Evolutionary conservation across 2,329 filamentous ascomycete species (phyloP).

Genomic region (Botryotinia globosa): DNA sequence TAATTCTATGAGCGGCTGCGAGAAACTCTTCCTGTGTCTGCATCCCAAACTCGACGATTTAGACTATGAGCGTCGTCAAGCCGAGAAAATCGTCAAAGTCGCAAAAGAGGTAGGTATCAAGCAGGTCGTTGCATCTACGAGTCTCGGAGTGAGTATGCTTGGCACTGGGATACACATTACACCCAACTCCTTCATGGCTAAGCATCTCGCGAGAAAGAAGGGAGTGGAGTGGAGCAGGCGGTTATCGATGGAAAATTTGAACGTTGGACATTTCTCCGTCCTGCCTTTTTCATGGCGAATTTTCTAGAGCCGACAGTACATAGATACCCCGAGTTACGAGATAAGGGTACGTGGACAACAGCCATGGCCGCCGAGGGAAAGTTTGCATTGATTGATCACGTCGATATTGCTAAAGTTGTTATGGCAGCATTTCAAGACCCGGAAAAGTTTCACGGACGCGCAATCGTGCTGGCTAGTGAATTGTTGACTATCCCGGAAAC

Average conservation of each 20-base stretch:
- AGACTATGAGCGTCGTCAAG: background rate
- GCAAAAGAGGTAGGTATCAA: background rate
- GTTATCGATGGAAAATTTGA: background rate
- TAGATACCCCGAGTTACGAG: background rate
- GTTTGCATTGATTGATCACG: background rate
- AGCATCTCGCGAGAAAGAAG: constrained; percentile 2
- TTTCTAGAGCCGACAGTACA: background rate
- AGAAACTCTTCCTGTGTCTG: background rate
- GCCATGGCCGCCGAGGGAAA: background rate
- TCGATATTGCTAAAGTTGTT: background rate
- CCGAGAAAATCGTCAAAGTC: background rate
- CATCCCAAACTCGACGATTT: background rate
- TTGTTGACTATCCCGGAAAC: background rate
- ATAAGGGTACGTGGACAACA: background rate
- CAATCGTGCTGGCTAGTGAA: background rate
- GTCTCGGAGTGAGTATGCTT: background rate
- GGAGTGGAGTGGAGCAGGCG: background rate
- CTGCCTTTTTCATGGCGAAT: background rate
- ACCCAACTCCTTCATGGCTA: background rate
- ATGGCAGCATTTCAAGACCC: background rate
- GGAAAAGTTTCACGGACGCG: background rate
- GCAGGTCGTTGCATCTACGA: background rate
- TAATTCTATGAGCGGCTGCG: background rate
- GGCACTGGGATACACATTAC: background rate
- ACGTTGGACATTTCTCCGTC: background rate